These are phyloP conservation scores for Gossypium turneri DNA, from an alignment of 345 rosid genomes.

Conservation along the genomic window DNA sequence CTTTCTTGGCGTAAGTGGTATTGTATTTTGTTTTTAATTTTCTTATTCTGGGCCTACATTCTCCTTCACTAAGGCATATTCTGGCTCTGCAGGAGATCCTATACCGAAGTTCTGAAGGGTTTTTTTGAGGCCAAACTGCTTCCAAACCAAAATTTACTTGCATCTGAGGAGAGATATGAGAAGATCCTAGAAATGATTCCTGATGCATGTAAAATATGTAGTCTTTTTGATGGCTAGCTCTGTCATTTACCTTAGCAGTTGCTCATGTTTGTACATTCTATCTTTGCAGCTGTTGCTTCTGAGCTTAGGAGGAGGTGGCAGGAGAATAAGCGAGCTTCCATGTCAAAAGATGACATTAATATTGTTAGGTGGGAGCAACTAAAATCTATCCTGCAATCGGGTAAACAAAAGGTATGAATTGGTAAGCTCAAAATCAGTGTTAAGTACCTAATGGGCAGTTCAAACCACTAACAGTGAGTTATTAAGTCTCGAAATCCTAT, in stretches of 20 bases:
- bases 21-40: slow-evolving; percentile 3
- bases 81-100: slow-evolving; percentile 66
- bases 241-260: slow-evolving; percentile 15
- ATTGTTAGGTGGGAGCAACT: slow-evolving; percentile 76
- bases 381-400: slow-evolving; percentile 59
- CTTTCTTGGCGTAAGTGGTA: slow-evolving; percentile 74
- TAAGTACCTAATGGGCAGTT: neutral
- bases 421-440: neutral
- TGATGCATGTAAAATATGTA: slow-evolving; percentile 40
- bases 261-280: slow-evolving; percentile 5
- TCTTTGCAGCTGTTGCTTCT: slow-evolving; percentile 57
- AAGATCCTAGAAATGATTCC: slow-evolving; percentile 84
- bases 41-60: neutral
- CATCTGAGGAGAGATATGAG: slow-evolving; percentile 76
- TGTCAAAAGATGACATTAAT: slow-evolving; percentile 66
- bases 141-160: slow-evolving; percentile 53
- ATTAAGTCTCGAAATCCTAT: too few species aligned
- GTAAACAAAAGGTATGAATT: slow-evolving; percentile 60
- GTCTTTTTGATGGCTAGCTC: neutral
- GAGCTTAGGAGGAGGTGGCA: slow-evolving; percentile 89
- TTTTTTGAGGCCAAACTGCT: slow-evolving; percentile 74
- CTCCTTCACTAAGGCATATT: slow-evolving; percentile 17
- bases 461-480: neutral
- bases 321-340: slow-evolving; percentile 45
- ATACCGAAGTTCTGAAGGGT: slow-evolving; percentile 61